Percentiles rank a stretch among this genome's conserved stretches.
These are phyloP conservation scores for Cucurbitaria berberidis DNA, from an alignment of 2,329 filamentous ascomycete species.

Conservation along the genomic window DNA sequence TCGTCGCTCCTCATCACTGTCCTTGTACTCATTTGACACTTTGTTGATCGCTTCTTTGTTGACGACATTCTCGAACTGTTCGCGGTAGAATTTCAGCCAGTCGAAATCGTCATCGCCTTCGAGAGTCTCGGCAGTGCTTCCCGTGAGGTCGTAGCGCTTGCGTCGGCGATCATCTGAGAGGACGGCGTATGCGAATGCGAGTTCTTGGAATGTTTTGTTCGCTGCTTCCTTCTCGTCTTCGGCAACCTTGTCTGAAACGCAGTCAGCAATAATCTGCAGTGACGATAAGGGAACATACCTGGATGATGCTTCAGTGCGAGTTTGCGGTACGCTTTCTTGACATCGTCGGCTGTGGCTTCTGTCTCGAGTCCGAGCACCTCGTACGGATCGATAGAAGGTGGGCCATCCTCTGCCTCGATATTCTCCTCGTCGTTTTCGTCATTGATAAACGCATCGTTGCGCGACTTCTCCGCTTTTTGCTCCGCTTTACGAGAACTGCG, in stretches of 20 bases:
- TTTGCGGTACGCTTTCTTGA: constrained; percentile 92
- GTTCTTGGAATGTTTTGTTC: constrained; percentile 81
- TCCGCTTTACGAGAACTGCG: constrained; percentile 6
- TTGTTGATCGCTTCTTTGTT: constrained; percentile 75
- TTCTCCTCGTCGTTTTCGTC: constrained; percentile 56
- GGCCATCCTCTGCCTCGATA: constrained; percentile 54
- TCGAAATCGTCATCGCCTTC: constrained; percentile 76
- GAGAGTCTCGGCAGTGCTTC: constrained; percentile 83
- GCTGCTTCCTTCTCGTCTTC: constrained; percentile 72
- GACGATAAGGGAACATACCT: constrained; percentile 53
- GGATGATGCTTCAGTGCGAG: constrained; percentile 82
- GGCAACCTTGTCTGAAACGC: constrained; percentile 72
- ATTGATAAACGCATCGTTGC: constrained; percentile 16
- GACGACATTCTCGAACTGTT: constrained; percentile 80
- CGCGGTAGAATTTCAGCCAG: constrained; percentile 88
- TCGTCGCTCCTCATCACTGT: constrained; percentile 80
- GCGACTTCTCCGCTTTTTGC: constrained; percentile 2
- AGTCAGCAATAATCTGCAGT: constrained; percentile 12
- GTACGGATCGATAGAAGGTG: constrained; percentile 78
- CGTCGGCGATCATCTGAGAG: constrained; percentile 83
- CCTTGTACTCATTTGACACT: constrained; percentile 80
- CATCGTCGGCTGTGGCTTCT: constrained; percentile 74
- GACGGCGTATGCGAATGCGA: constrained; percentile 93
- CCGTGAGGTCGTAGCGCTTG: constrained; percentile 86
- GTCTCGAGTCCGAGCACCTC: constrained; percentile 74